phyloP scores from a whole-genome alignment of 2,329 filamentous ascomycete genomes.

The Didymosphaeria variabile region DNA sequence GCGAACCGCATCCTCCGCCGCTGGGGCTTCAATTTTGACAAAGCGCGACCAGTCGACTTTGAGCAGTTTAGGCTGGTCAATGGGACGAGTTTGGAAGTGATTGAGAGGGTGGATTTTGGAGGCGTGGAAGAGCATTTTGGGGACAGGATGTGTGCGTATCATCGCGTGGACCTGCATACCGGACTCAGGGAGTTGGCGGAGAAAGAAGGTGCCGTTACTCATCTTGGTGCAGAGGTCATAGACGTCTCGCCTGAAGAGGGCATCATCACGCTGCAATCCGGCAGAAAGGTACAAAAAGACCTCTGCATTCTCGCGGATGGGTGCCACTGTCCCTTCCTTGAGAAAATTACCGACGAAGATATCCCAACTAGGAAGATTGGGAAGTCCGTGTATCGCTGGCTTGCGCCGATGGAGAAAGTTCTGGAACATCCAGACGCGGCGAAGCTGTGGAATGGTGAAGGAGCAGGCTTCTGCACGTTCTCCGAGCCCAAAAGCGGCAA shows the following conservation, averaged over 20 bases:
- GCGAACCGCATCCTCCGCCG: conserved; percentile 43
- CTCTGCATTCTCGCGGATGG: conserved; percentile 27
- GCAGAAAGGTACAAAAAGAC: conserved; percentile 19
- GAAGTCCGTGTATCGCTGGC: conserved; percentile 23
- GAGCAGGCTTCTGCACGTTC: conserved; percentile 21
- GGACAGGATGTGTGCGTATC: conserved; percentile 22
- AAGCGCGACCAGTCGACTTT: conserved; percentile 24
- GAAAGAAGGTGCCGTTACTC: conserved; percentile 16
- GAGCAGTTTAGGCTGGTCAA: conserved; percentile 19
- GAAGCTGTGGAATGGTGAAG: conserved; percentile 15
- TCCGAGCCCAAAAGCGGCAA: conserved; percentile 9
- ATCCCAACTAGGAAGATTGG: conserved; percentile 23
- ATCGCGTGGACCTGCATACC: conserved; percentile 26
- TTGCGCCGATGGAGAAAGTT: conserved; percentile 23
- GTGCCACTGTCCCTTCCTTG: conserved; percentile 21
- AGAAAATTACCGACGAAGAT: conserved; percentile 16
- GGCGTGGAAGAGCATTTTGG: conserved; percentile 22
- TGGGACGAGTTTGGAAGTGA: conserved; percentile 11
- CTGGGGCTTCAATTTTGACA: conserved; percentile 47
- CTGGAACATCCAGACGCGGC: conserved; percentile 14
- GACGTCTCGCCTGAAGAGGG: conserved; percentile 40
- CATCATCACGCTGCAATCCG: conserved; percentile 26
- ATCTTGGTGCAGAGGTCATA: conserved; percentile 20
- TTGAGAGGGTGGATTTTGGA: conserved; percentile 5
- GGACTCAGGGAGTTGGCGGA: conserved; percentile 22